A percentile compares a stretch with the other conserved stretches of the same genome.
Evolutionary conservation across 169 alveolate genomes (phyloP).

Genomic region (Plasmodium inui): DNA sequence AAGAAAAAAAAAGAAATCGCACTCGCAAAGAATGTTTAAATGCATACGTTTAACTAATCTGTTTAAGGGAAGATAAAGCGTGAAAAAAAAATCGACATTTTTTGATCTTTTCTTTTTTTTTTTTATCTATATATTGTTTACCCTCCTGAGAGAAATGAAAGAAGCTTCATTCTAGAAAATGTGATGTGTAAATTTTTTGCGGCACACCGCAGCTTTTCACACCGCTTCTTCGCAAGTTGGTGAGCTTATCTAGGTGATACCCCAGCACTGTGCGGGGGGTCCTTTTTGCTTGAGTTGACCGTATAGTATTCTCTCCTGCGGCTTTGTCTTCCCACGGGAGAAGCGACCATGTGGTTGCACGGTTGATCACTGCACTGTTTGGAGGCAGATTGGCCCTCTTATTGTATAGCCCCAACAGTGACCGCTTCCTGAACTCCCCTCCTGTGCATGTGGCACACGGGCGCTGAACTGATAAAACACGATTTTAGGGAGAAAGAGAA

Average conservation of each 20-base stretch:
- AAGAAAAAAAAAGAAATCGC: background rate
- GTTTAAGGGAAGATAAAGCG: background rate
- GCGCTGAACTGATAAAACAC: no score
- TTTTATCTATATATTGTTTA: background rate
- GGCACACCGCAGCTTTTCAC: background rate
- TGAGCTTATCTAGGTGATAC: background rate
- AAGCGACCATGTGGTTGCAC: no score
- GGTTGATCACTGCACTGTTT: no score
- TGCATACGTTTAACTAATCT: background rate
- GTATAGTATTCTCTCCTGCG: no score
- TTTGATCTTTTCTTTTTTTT: no score
- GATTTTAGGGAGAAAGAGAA: no score
- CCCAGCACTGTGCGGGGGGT: background rate
- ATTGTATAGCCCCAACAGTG: no score
- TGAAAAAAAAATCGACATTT: background rate
- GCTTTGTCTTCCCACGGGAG: no score
- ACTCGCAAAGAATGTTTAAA: background rate
- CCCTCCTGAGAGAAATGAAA: background rate
- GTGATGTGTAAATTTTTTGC: background rate
- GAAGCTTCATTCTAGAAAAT: background rate
- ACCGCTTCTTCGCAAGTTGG: background rate
- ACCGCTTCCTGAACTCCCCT: no score
- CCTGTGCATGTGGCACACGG: no score
- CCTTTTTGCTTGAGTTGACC: no score
- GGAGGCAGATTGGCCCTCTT: no score